Conservation (phyloP, 2,329 filamentous ascomycete genomes). For the Fusarium sp. region DNA sequence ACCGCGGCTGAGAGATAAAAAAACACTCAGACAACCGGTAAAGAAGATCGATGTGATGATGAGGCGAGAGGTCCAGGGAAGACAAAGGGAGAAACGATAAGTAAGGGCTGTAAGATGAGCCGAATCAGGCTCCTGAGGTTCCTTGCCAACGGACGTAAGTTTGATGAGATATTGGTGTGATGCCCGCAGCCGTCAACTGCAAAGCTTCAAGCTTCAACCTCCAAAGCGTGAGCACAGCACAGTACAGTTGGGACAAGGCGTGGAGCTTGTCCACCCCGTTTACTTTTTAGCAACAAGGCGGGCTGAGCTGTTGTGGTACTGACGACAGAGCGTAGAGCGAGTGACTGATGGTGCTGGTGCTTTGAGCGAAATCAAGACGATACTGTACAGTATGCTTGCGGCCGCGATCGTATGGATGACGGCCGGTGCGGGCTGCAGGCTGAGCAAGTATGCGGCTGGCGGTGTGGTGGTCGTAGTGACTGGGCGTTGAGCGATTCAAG, state of each 20-base stretch:
- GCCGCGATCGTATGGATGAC: slow-evolving; percentile 51
- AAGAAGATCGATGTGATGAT: slow-evolving; percentile 42
- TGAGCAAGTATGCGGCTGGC: slow-evolving; percentile 49
- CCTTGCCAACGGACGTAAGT: slow-evolving; percentile 31
- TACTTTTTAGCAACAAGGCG: slow-evolving; percentile 32
- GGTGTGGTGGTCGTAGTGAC: slow-evolving; percentile 51
- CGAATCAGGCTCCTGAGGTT: slow-evolving; percentile 38
- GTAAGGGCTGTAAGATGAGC: slow-evolving; percentile 37
- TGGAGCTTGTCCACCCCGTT: slow-evolving; percentile 39
- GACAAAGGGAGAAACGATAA: slow-evolving; percentile 48
- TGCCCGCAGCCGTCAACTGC: slow-evolving; percentile 37
- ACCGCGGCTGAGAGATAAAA: slow-evolving; percentile 31
- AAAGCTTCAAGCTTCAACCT: slow-evolving; percentile 16
- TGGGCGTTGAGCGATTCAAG: slow-evolving; percentile 50
- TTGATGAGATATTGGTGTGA: slow-evolving; percentile 44
- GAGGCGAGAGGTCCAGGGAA: slow-evolving; percentile 42
- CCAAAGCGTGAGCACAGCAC: slow-evolving; percentile 18
- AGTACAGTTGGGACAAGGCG: slow-evolving; percentile 32
- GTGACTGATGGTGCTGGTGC: slow-evolving; percentile 32
- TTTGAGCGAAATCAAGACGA: slow-evolving; percentile 43
- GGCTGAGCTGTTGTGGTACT: slow-evolving; percentile 46
- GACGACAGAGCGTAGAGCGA: slow-evolving; percentile 33
- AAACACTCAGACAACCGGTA: slow-evolving; percentile 43
- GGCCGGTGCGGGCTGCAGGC: slow-evolving; percentile 48
- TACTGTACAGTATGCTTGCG: slow-evolving; percentile 40